These are phyloP conservation scores for Firmiana major DNA, from an alignment of 345 rosid genomes.

Conservation along the genomic window DNA sequence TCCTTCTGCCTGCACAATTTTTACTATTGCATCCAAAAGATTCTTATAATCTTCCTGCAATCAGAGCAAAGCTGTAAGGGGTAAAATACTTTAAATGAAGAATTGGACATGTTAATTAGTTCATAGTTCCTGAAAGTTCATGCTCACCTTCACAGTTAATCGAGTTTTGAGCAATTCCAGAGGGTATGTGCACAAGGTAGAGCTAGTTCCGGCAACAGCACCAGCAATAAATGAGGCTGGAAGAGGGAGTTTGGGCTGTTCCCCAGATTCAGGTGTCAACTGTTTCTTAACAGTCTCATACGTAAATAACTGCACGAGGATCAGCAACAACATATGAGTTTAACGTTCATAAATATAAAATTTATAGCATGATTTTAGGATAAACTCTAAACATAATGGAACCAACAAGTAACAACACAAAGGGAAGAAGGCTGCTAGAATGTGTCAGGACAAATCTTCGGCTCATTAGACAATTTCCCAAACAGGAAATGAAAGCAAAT, in stretches of 20 bases:
- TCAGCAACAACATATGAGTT: neutral
- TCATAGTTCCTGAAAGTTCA: neutral
- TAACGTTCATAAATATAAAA: neutral
- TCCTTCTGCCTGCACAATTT: constrained; percentile 73
- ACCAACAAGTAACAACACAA: neutral
- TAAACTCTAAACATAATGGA: neutral
- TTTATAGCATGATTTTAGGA: neutral
- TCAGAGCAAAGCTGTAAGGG: neutral
- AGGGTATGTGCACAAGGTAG: constrained; percentile 86
- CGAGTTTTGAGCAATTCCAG: constrained; percentile 91
- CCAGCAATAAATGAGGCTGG: constrained; percentile 88
- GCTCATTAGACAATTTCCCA: neutral
- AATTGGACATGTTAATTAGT: neutral
- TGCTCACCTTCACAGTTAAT: constrained; percentile 70
- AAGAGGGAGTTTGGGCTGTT: constrained; percentile 54
- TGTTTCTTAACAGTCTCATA: constrained; percentile 82
- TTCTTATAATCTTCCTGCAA: constrained; percentile 81
- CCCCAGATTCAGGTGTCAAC: constrained; percentile 61
- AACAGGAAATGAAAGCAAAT: neutral
- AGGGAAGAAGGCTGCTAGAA: neutral
- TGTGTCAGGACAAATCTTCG: neutral
- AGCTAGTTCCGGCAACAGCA: constrained; percentile 95
- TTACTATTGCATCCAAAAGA: constrained; percentile 66
- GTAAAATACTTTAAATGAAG: neutral
- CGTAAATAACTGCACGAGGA: constrained; percentile 64